phyloP scores from a whole-genome alignment of 2,329 filamentous ascomycete genomes.

The Trichoderma atroviride region DNA sequence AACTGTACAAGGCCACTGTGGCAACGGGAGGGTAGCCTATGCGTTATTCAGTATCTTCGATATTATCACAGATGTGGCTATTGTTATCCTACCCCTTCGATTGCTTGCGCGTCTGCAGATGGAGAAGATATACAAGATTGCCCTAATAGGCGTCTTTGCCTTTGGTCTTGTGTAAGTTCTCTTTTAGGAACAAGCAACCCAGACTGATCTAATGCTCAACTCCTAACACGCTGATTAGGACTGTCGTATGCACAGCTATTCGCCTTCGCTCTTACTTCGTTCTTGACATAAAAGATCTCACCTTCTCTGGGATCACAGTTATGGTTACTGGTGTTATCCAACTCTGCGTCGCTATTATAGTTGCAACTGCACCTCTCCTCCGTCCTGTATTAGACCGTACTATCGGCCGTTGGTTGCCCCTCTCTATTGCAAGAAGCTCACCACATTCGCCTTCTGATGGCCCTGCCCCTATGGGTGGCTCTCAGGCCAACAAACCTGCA shows the following conservation, averaged over 20 bases:
- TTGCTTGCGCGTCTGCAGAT: constrained; percentile 28
- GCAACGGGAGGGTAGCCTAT: constrained; percentile 27
- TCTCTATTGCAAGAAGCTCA: not conserved
- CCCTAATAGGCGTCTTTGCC: constrained; percentile 29
- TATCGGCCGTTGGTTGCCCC: constrained; percentile 18
- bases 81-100: constrained; percentile 29
- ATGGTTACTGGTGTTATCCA: constrained; percentile 28
- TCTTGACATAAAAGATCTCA: constrained; percentile 29
- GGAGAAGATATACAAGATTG: constrained; percentile 28
- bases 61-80: constrained; percentile 30
- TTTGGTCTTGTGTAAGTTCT: constrained; percentile 28
- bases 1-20: constrained; percentile 24
- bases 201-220: too few relatives aligned
- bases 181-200: not conserved
- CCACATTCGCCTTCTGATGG: not conserved
- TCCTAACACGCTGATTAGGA: constrained; percentile 19
- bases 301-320: constrained; percentile 26
- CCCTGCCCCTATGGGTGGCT: not conserved
- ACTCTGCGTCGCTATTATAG: constrained; percentile 30
- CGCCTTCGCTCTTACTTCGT: constrained; percentile 29
- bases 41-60: constrained; percentile 30
- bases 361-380: constrained; percentile 29
- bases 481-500: not conserved
- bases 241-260: constrained; percentile 28
- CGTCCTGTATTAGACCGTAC: constrained; percentile 31